phyloP scores from a whole-genome alignment of 2,329 filamentous ascomycete genomes.

The Claviceps sorghi region DNA sequence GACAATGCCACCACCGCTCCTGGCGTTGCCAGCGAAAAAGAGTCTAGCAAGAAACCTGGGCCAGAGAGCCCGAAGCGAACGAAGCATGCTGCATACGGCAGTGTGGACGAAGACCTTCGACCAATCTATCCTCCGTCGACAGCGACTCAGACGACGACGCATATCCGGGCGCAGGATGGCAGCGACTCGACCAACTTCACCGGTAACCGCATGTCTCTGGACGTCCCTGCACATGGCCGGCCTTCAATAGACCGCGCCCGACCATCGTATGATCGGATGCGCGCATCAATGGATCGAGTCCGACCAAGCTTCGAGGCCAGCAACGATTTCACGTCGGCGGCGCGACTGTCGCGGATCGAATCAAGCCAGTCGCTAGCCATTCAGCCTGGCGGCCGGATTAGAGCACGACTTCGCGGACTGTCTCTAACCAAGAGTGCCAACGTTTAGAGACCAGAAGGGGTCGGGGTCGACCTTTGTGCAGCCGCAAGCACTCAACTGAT shows the following conservation, averaged over 20 bases:
- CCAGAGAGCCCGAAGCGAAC: conserved; percentile 44
- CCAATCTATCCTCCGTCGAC: conserved; percentile 91
- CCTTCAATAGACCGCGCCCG: conserved; percentile 54
- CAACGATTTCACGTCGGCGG: conserved; percentile 82
- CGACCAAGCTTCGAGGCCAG: conserved; percentile 74
- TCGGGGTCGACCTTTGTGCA: conserved; percentile 1
- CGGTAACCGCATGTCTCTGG: conserved; percentile 42
- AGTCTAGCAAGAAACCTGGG: conserved; percentile 26
- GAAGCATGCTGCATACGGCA: conserved; percentile 44
- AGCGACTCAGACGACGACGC: conserved; percentile 56
- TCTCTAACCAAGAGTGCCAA: conserved; percentile 28
- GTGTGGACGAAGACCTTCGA: conserved; percentile 71
- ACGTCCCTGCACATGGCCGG: conserved; percentile 20
- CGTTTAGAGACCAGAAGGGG: conserved; percentile 17
- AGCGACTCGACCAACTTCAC: conserved; percentile 93
- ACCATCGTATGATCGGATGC: conserved; percentile 77
- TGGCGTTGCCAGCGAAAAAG: conserved; percentile 24
- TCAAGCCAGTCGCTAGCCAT: conserved; percentile 41
- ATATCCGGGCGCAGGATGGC: conserved; percentile 76
- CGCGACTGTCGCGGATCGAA: conserved; percentile 71
- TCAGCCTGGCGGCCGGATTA: conserved; percentile 14
- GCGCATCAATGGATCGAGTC: conserved; percentile 74
- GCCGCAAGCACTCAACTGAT: conserved; percentile 3
- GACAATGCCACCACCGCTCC: conserved; percentile 19
- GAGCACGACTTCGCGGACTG: conserved; percentile 26